Evolutionary conservation across 345 rosid genomes (phyloP).

Genomic region (Melaleuca alternifolia): DNA sequence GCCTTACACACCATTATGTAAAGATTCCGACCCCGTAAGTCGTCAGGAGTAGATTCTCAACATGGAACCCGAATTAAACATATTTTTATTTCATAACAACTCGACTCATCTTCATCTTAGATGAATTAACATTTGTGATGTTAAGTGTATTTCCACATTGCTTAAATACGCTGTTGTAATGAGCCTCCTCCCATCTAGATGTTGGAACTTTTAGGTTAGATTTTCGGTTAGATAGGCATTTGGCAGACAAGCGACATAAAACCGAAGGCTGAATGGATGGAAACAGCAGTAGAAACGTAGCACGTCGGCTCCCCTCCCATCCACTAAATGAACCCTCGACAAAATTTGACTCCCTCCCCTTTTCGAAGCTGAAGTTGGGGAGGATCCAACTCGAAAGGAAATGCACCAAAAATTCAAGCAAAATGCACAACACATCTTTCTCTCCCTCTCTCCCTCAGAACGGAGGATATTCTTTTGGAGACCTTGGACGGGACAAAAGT

Average conservation of each 20-base stretch:
- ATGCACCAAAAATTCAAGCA: background rate
- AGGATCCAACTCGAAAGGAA: background rate
- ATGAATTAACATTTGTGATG: background rate
- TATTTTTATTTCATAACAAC: background rate
- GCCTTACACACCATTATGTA: background rate
- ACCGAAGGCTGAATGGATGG: background rate
- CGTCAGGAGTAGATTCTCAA: background rate
- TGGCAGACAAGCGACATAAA: background rate
- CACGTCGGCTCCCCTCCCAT: background rate
- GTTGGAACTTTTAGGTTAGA: background rate
- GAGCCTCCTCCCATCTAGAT: background rate
- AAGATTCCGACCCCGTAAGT: background rate
- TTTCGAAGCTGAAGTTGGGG: background rate
- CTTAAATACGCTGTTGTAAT: background rate
- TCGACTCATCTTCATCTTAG: background rate
- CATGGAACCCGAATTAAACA: background rate
- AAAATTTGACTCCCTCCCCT: background rate
- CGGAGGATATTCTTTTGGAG: background rate
- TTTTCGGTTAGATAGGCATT: background rate
- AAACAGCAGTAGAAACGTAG: background rate
- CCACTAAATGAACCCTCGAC: background rate
- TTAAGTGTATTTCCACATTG: background rate
- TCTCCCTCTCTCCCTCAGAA: background rate
- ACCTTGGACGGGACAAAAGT: background rate
- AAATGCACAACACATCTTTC: background rate